phyloP scores from a whole-genome alignment of 352 stramenopile species.

The Sclerospora graminicola region DNA sequence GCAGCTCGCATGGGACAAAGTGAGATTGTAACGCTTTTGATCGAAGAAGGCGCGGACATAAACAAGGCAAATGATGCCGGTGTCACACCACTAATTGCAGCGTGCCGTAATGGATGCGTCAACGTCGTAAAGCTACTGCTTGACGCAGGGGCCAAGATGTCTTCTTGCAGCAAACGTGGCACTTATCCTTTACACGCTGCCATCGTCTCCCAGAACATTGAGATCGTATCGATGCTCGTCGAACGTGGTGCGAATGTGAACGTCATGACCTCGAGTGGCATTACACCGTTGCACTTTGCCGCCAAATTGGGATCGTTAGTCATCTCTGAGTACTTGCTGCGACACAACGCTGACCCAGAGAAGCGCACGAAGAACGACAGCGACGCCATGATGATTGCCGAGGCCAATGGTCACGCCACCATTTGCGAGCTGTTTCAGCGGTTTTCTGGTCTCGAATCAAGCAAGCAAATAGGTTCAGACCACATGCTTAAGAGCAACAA shows the following conservation, averaged over 20 bases:
- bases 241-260: constrained; percentile 56
- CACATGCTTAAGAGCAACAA: constrained; percentile 26
- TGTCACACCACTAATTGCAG: constrained; percentile 62
- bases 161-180: constrained; percentile 33
- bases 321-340: constrained; percentile 52
- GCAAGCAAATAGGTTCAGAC: constrained; percentile 15
- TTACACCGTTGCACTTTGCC: constrained; percentile 72
- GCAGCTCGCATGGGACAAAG: constrained; percentile 55
- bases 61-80: constrained; percentile 48
- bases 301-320: constrained; percentile 51
- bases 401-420: constrained; percentile 46
- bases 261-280: constrained; percentile 49
- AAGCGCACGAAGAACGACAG: constrained; percentile 71
- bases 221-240: constrained; percentile 62
- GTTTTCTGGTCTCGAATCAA: constrained; percentile 19
- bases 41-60: constrained; percentile 56
- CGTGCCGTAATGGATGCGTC: constrained; percentile 51
- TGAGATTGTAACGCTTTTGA: constrained; percentile 48
- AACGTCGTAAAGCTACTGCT: constrained; percentile 48
- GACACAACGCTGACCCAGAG: constrained; percentile 50
- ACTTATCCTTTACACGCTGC: constrained; percentile 57
- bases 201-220: constrained; percentile 51
- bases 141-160: constrained; percentile 32
- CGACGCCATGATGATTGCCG: constrained; percentile 64
- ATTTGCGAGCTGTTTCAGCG: constrained; percentile 62